Percentiles rank a stretch among this genome's conserved stretches.
These are phyloP conservation scores for Clitoria ternatea DNA, from an alignment of 306 rosid genomes.

Conservation along the genomic window DNA sequence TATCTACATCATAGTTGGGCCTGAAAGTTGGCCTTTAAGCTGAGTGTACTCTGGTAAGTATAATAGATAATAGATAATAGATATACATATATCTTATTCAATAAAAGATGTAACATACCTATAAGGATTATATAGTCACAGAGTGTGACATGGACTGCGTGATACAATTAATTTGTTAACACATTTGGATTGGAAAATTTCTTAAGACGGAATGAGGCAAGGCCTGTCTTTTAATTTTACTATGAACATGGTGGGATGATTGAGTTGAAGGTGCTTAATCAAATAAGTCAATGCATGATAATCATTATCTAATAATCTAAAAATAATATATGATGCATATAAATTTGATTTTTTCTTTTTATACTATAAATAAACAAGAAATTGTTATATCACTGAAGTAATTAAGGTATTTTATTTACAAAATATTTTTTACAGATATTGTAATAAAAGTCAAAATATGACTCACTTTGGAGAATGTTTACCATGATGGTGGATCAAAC, in stretches of 20 bases:
- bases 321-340: too few species aligned
- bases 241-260: background rate
- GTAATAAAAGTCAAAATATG: background rate
- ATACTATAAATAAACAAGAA: background rate
- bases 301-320: background rate
- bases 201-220: background rate
- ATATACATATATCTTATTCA: background rate
- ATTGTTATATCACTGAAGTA: background rate
- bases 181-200: background rate
- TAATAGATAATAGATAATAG: background rate
- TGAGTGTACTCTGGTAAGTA: conserved; percentile 4
- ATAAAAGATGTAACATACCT: background rate
- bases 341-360: too few species aligned
- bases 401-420: background rate
- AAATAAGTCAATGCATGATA: background rate
- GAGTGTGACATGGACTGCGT: background rate
- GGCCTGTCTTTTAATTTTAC: background rate
- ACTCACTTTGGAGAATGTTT: background rate
- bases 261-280: background rate
- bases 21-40: conserved; percentile 18
- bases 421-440: background rate
- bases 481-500: background rate
- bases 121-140: conserved; percentile 18
- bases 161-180: background rate
- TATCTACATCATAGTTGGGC: conserved; percentile 19